A percentile compares a stretch with the other conserved stretches of the same genome.
These are phyloP conservation scores for Hortaea werneckii DNA, from an alignment of 2,329 filamentous ascomycete genomes.

Conservation along the genomic window DNA sequence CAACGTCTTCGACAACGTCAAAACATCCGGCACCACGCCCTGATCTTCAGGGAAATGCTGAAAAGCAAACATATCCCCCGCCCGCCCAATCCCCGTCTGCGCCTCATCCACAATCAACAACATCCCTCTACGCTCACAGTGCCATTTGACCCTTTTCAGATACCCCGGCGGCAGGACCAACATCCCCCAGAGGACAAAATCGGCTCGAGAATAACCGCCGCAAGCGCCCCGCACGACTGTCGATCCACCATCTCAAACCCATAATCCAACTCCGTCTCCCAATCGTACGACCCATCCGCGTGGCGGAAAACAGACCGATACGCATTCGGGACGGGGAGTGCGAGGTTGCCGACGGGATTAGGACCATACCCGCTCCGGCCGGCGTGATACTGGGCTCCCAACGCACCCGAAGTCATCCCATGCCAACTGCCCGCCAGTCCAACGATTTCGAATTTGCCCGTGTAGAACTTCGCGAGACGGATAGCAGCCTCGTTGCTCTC, in stretches of 20 bases:
- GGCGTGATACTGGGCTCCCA: constrained; percentile 44
- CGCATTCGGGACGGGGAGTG: constrained; percentile 29
- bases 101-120: constrained; percentile 52
- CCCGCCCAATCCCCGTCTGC: constrained; percentile 48
- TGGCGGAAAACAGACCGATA: constrained; percentile 54
- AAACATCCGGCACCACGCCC: constrained; percentile 41
- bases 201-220: constrained; percentile 36
- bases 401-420: constrained; percentile 47
- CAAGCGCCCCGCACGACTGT: constrained; percentile 50
- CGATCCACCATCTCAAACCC: constrained; percentile 52
- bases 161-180: not conserved
- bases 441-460: constrained; percentile 53
- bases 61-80: constrained; percentile 50
- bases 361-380: constrained; percentile 41
- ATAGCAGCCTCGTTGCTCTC: constrained; percentile 52
- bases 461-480: constrained; percentile 53
- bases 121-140: constrained; percentile 32
- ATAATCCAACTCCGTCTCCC: constrained; percentile 54
- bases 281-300: constrained; percentile 52
- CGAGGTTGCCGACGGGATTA: constrained; percentile 45
- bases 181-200: constrained; percentile 34
- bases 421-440: constrained; percentile 51
- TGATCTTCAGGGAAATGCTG: constrained; percentile 34
- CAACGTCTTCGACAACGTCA: constrained; percentile 21
- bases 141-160: not conserved